Conservation (phyloP, 352 stramenopile genomes). For the Pythium plurisporium region DNA sequence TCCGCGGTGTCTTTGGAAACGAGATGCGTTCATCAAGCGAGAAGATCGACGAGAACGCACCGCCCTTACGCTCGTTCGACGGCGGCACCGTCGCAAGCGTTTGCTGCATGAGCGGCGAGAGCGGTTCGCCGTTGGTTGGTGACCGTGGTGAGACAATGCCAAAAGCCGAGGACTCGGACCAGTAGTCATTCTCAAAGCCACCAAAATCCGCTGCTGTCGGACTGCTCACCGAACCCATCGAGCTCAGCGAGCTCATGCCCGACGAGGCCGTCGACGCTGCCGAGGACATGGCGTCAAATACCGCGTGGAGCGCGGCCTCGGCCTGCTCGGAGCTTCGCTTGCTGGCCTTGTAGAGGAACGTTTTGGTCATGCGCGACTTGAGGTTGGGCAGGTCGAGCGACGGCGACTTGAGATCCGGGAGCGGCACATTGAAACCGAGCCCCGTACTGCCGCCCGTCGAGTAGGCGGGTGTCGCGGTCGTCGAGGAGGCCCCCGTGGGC, state of each 20-base stretch:
- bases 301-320: constrained; percentile 65
- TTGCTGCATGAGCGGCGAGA: constrained; percentile 9
- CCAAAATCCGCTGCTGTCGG: constrained; percentile 27
- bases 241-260: constrained; percentile 5
- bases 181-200: constrained; percentile 49
- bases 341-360: constrained; percentile 66
- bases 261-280: constrained; percentile 30
- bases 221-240: constrained; percentile 8
- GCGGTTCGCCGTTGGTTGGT: neutral
- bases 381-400: constrained; percentile 31
- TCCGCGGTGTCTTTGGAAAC: constrained; percentile 43
- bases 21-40: constrained; percentile 57
- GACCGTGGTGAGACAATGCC: constrained; percentile 17
- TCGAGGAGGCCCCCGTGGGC: neutral
- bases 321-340: constrained; percentile 59
- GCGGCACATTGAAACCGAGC: constrained; percentile 10
- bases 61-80: constrained; percentile 24
- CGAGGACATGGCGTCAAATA: constrained; percentile 42
- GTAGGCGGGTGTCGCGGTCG: neutral
- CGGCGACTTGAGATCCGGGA: constrained; percentile 9
- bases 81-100: neutral
- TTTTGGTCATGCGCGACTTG: constrained; percentile 41
- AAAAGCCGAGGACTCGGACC: constrained; percentile 31
- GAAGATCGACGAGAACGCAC: constrained; percentile 44
- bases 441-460: neutral